Conservation (phyloP, 2,329 filamentous ascomycete species). For the Venturia nashicola region DNA sequence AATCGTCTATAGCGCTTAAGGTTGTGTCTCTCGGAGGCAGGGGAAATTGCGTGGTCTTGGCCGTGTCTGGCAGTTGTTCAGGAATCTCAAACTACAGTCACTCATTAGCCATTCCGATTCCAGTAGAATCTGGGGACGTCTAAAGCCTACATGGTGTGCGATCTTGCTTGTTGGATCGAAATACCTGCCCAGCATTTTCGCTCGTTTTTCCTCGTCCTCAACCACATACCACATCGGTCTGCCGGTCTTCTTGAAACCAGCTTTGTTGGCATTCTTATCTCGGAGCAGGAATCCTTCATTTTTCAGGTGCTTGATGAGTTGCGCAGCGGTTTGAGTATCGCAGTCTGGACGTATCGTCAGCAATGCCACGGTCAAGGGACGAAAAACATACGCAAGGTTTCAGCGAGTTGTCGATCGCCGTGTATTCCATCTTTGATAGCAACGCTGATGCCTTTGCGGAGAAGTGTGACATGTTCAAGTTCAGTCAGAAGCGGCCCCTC, state of each 20-base stretch:
- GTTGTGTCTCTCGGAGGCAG: not conserved
- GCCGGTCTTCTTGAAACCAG: constrained; percentile 8
- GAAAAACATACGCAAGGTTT: constrained; percentile 13
- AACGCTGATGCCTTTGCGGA: constrained; percentile 14
- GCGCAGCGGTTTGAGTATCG: constrained; percentile 13
- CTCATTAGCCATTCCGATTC: not conserved
- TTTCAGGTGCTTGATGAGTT: constrained; percentile 12
- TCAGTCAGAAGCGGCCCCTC: constrained; percentile 12
- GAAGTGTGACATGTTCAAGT: constrained; percentile 13
- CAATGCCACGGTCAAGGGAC: not conserved
- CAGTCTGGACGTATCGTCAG: constrained; percentile 12
- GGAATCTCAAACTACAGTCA: constrained; percentile 3
- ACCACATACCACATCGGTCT: constrained; percentile 9
- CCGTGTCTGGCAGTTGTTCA: not conserved
- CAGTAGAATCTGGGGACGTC: not conserved
- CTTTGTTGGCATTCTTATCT: constrained; percentile 8
- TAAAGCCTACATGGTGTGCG: constrained; percentile 15
- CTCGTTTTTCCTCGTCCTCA: not conserved
- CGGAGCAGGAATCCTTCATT: constrained; percentile 11
- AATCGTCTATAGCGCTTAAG: not conserved
- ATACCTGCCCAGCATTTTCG: constrained; percentile 12
- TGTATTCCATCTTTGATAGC: constrained; percentile 14
- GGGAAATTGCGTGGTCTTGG: not conserved
- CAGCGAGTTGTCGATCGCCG: constrained; percentile 13
- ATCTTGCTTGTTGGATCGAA: constrained; percentile 16